Percentiles rank a stretch among this genome's conserved stretches.
These are phyloP conservation scores for Kurtzmaniella fragi DNA, from an alignment of 805 yeast species.

Conservation along the genomic window DNA sequence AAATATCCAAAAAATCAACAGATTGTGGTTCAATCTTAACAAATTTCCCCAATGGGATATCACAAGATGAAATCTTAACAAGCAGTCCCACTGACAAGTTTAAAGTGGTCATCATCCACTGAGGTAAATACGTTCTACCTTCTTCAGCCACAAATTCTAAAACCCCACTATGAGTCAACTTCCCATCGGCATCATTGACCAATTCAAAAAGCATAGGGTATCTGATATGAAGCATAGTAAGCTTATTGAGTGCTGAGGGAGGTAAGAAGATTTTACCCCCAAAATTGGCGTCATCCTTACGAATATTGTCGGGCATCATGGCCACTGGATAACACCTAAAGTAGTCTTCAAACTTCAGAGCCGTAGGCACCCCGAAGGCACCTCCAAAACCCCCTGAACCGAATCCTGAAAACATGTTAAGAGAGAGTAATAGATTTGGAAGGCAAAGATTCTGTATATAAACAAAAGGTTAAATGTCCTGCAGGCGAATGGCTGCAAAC, in stretches of 20 bases:
- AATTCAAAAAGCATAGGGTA: slow-evolving; percentile 95
- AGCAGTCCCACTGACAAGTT: slow-evolving; percentile 74
- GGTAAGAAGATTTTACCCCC: slow-evolving; percentile 97
- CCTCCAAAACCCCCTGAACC: slow-evolving; percentile 36
- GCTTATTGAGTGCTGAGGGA: slow-evolving; percentile 81
- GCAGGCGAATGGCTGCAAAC: no score
- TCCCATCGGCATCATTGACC: slow-evolving; percentile 55
- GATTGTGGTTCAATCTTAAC: slow-evolving; percentile 95
- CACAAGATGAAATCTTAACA: slow-evolving; percentile 67
- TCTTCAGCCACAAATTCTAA: slow-evolving; percentile 96
- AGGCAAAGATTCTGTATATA: no score
- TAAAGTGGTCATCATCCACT: slow-evolving; percentile 91
- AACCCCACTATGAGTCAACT: slow-evolving; percentile 85
- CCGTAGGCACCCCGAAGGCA: slow-evolving; percentile 22
- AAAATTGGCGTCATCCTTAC: slow-evolving; percentile 75
- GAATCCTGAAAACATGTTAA: slow-evolving; percentile 38
- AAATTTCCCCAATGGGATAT: slow-evolving; percentile 79
- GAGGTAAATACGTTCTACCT: slow-evolving; percentile 91
- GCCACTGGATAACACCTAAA: slow-evolving; percentile 90
- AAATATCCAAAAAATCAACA: slow-evolving; percentile 84
- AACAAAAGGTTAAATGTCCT: no score
- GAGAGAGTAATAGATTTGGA: neutral
- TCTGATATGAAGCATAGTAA: slow-evolving; percentile 85
- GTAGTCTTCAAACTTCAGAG: slow-evolving; percentile 65
- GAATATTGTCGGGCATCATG: slow-evolving; percentile 75